A percentile compares a stretch with the other conserved stretches of the same genome.
Conservation (phyloP, 805 yeast genomes). For the Wickerhamiella occidentalis region DNA sequence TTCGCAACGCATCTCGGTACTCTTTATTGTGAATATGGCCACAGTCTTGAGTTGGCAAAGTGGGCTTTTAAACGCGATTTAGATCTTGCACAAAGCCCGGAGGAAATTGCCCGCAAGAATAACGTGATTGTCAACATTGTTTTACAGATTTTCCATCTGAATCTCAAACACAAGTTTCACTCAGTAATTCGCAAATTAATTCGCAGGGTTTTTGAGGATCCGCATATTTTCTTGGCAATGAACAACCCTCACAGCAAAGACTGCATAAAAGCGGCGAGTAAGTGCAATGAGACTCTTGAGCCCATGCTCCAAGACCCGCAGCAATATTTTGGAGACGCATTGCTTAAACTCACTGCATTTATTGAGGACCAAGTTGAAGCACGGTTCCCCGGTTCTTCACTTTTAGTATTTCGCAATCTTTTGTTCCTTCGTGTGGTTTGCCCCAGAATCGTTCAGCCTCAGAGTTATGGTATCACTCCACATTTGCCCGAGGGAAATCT, state of each 20-base stretch:
- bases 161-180: neutral
- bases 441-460: slow-evolving; percentile 8
- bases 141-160: neutral
- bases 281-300: neutral
- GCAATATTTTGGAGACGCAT: neutral
- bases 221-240: neutral
- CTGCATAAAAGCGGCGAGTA: neutral
- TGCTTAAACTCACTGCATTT: neutral
- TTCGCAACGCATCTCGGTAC: neutral
- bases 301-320: neutral
- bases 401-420: slow-evolving; percentile 4
- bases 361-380: neutral
- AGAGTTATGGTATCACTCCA: slow-evolving; percentile 3
- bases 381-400: slow-evolving; percentile 4
- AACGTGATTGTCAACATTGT: slow-evolving; percentile 2
- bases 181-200: neutral
- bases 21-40: slow-evolving; percentile 1
- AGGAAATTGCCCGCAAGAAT: slow-evolving; percentile 10
- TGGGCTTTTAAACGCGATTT: slow-evolving; percentile 6
- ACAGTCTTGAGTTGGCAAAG: slow-evolving; percentile 1
- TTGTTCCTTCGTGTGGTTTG: slow-evolving; percentile 7
- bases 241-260: neutral
- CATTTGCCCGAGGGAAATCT: neutral
- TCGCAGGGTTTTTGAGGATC: neutral
- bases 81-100: neutral